Evolutionary conservation across 495 filamentous ascomycete species (phyloP).

Genomic region (Aspergillus saccharolyticus): DNA sequence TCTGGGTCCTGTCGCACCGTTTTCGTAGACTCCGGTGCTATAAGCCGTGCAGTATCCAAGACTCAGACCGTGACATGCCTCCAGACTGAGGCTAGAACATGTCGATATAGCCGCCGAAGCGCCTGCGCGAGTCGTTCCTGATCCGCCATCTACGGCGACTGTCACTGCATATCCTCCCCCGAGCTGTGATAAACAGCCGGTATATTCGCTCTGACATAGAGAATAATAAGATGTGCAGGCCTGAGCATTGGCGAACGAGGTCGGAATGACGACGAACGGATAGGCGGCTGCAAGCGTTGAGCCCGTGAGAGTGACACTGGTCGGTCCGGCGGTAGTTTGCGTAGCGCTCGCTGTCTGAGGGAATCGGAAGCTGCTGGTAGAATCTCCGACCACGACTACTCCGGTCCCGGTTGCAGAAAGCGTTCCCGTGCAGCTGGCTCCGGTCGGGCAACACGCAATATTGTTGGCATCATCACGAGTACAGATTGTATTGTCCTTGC

Average conservation of each 20-base stretch:
- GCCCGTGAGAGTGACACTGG: constrained; percentile 38
- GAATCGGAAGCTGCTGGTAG: constrained; percentile 32
- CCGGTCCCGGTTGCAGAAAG: constrained; percentile 32
- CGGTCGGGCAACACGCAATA: constrained; percentile 61
- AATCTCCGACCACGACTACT: constrained; percentile 16
- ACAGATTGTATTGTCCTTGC: constrained; percentile 48
- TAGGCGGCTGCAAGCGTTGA: constrained; percentile 46
- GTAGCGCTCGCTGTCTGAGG: constrained; percentile 31
- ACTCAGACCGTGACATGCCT: constrained; percentile 57
- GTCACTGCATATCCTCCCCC: constrained; percentile 46
- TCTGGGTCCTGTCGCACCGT: constrained; percentile 19
- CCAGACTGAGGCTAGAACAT: constrained; percentile 57
- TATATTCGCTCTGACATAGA: constrained; percentile 60
- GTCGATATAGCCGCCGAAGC: constrained; percentile 53
- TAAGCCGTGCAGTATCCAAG: constrained; percentile 49
- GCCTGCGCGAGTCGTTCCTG: constrained; percentile 57
- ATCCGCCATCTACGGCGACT: constrained; percentile 34
- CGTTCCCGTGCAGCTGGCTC: constrained; percentile 58
- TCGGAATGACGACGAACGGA: constrained; percentile 62
- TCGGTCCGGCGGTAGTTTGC: constrained; percentile 21
- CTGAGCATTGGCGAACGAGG: constrained; percentile 57
- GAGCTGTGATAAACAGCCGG: constrained; percentile 56
- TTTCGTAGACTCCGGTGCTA: constrained; percentile 29
- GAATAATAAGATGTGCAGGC: constrained; percentile 63
- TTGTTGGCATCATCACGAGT: constrained; percentile 53